Percentiles rank a stretch among this genome's conserved stretches.
These are phyloP conservation scores for Bremia lactucae DNA, from an alignment of 352 stramenopile species.

Conservation along the genomic window DNA sequence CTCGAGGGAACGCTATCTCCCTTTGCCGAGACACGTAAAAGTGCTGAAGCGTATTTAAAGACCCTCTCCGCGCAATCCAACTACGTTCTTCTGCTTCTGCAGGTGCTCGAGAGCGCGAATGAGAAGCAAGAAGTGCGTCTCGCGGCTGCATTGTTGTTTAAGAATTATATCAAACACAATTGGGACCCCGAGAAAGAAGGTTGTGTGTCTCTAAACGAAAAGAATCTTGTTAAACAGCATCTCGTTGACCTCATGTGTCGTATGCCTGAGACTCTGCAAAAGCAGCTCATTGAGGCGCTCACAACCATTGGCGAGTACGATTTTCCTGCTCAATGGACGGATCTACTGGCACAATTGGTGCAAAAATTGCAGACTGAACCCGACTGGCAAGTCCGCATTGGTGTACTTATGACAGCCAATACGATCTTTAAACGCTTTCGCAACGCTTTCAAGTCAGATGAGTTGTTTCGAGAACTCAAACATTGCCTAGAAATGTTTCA, in stretches of 20 bases:
- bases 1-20: constrained; percentile 75
- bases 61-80: constrained; percentile 48
- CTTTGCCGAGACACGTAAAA: constrained; percentile 56
- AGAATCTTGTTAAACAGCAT: constrained; percentile 93
- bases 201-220: constrained; percentile 77
- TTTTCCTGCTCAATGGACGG: constrained; percentile 95
- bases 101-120: constrained; percentile 51
- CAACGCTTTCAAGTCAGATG: constrained; percentile 94
- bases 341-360: constrained; percentile 91
- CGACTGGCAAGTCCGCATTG: constrained; percentile 89
- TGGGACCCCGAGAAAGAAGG: constrained; percentile 88
- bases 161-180: constrained; percentile 97
- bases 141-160: constrained; percentile 86
- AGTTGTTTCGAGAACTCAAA: constrained; percentile 91
- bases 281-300: constrained; percentile 94
- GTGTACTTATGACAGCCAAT: constrained; percentile 96
- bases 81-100: constrained; percentile 63
- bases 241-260: constrained; percentile 98
- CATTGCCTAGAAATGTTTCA: constrained; percentile 92
- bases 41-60: constrained; percentile 54
- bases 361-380: constrained; percentile 82
- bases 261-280: constrained; percentile 87
- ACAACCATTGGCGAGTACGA: constrained; percentile 95
- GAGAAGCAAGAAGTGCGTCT: constrained; percentile 64
- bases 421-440: constrained; percentile 97